Evolutionary conservation across 73 alveolate species (phyloP).

Genomic region (Tetrahymena borealis): DNA sequence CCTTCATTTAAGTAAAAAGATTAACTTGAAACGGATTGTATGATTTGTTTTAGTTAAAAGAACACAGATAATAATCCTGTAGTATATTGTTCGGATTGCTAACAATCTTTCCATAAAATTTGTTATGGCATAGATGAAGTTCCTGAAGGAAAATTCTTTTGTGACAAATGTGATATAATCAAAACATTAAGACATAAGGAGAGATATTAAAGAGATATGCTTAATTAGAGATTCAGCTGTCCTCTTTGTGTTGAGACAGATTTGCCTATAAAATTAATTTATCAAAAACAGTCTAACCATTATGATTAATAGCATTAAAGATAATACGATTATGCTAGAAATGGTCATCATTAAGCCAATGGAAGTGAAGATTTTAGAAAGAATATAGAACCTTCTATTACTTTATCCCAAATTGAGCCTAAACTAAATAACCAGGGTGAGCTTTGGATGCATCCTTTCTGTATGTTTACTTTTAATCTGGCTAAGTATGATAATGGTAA

Average conservation of each 20-base stretch:
- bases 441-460: not conserved
- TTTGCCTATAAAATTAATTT: not conserved
- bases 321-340: not conserved
- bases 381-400: not conserved
- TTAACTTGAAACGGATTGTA: not conserved
- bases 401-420: not conserved
- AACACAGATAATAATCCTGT: not conserved
- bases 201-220: not conserved
- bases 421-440: not conserved
- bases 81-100: not conserved
- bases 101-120: not conserved
- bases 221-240: not conserved
- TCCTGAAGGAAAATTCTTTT: not conserved
- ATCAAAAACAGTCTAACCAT: not conserved
- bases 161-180: not conserved
- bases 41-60: not conserved
- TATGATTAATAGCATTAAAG: not conserved
- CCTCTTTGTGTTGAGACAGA: not conserved
- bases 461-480: not conserved
- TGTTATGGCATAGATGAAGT: not conserved
- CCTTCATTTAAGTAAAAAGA: not conserved
- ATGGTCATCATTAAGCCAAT: no score
- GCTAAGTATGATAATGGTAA: not conserved
- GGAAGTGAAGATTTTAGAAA: not conserved
- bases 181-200: not conserved